Conservation (phyloP, 805 yeast species). For the Saccharomyces kudriavzevii region DNA sequence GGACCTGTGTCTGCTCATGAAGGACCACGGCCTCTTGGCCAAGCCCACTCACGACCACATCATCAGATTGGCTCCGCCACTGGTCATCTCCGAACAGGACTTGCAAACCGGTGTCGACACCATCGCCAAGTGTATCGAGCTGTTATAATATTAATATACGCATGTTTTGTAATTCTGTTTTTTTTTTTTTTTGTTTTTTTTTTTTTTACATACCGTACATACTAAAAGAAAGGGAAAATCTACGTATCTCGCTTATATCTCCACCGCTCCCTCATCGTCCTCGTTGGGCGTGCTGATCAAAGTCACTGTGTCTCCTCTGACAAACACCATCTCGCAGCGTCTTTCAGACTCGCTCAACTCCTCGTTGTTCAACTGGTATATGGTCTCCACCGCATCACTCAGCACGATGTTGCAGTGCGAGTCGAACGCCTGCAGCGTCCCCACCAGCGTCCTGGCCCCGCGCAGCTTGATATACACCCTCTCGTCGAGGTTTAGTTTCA, state of each 20-base stretch:
- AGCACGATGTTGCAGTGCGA: slow-evolving; percentile 94
- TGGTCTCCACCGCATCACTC: slow-evolving; percentile 84
- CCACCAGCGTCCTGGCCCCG: slow-evolving; percentile 88
- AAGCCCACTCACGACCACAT: slow-evolving; percentile 96
- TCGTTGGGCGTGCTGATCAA: slow-evolving; percentile 51
- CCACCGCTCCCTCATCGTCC: slow-evolving; percentile 12
- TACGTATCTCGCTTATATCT: neutral
- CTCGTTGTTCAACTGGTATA: slow-evolving; percentile 49
- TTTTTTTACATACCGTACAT: neutral
- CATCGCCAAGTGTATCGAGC: slow-evolving; percentile 43
- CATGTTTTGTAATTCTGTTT: neutral
- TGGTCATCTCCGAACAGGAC: slow-evolving; percentile 84
- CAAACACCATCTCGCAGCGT: slow-evolving; percentile 80
- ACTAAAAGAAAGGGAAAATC: neutral
- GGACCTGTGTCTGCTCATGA: slow-evolving; percentile 89
- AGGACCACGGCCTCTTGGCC: slow-evolving; percentile 81
- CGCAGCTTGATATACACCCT: slow-evolving; percentile 78
- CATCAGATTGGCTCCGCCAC: slow-evolving; percentile 92
- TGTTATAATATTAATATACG: neutral
- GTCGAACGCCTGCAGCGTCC: slow-evolving; percentile 87
- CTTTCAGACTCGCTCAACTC: slow-evolving; percentile 40
- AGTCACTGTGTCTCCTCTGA: slow-evolving; percentile 96
- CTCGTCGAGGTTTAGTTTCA: slow-evolving; percentile 82
- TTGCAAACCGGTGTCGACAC: slow-evolving; percentile 70
- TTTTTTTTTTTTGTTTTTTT: neutral